A percentile compares a stretch with the other conserved stretches of the same genome.
These are phyloP conservation scores for Pseudogymnoascus sp. DNA, from an alignment of 2,329 filamentous ascomycete species.

Conservation along the genomic window DNA sequence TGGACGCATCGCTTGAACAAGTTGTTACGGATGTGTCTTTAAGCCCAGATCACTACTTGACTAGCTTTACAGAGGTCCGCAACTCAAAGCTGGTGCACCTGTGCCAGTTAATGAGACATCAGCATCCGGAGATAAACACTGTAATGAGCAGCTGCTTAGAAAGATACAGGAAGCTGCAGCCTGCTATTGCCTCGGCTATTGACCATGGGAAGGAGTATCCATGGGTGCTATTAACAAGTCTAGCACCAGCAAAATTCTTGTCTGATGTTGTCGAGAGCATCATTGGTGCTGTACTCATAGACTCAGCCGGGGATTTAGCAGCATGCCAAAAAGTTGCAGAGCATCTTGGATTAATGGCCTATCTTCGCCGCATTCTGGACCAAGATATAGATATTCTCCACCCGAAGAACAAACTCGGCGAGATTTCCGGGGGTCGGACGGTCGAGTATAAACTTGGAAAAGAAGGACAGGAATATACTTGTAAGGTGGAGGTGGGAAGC, in stretches of 20 bases:
- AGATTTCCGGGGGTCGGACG: slow-evolving; percentile 41
- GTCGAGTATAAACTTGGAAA: slow-evolving; percentile 44
- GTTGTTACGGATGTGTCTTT: slow-evolving; percentile 14
- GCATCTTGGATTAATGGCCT: slow-evolving; percentile 54
- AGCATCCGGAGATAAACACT: slow-evolving; percentile 35
- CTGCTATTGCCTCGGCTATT: slow-evolving; percentile 34
- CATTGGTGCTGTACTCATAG: slow-evolving; percentile 76
- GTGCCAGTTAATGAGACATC: slow-evolving; percentile 63
- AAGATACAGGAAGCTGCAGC: slow-evolving; percentile 11
- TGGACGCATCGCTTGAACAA: slow-evolving; percentile 43
- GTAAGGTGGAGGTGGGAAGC: not conserved
- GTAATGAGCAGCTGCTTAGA: not conserved
- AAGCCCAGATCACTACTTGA: not conserved
- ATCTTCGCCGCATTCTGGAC: slow-evolving; percentile 52
- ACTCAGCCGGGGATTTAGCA: slow-evolving; percentile 57
- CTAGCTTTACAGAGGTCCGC: slow-evolving; percentile 8
- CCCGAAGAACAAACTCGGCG: slow-evolving; percentile 61
- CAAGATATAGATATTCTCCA: slow-evolving; percentile 49
- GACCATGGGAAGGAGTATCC: slow-evolving; percentile 51
- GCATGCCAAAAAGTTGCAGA: slow-evolving; percentile 53
- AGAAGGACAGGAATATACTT: slow-evolving; percentile 8
- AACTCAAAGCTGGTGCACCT: slow-evolving; percentile 36
- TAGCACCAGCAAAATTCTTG: slow-evolving; percentile 66
- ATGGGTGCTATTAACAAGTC: slow-evolving; percentile 60
- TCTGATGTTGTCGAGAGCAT: slow-evolving; percentile 77